Conservation (phyloP, 1,139 yeast species). For the Chernovozyma aurita region DNA sequence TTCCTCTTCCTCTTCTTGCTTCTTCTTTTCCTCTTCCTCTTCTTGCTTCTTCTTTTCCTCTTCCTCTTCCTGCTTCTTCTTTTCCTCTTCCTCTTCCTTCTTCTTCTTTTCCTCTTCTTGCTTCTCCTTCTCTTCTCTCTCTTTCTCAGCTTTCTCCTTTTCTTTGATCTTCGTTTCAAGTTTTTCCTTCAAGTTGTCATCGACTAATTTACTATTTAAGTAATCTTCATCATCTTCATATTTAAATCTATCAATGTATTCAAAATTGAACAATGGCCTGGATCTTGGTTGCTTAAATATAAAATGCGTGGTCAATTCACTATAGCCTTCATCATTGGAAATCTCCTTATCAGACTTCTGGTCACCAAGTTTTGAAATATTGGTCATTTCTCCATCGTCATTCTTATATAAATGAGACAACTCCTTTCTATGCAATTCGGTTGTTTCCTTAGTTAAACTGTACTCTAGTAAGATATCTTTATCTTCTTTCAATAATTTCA, state of each 20-base stretch:
- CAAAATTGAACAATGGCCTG: conserved; percentile 21
- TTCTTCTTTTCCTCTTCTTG: background rate
- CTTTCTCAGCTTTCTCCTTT: background rate
- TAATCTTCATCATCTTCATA: conserved; percentile 8
- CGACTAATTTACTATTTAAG: background rate
- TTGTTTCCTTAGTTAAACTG: conserved; percentile 24
- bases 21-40: background rate
- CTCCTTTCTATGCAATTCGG: conserved; percentile 26
- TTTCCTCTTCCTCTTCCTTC: conserved; percentile 1
- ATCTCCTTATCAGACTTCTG: conserved; percentile 13
- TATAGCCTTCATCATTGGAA: conserved; percentile 13
- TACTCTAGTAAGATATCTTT: conserved; percentile 27
- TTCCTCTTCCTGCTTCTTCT: background rate
- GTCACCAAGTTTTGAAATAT: conserved; percentile 14
- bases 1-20: background rate
- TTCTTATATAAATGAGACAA: conserved; percentile 19
- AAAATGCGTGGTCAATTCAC: conserved; percentile 15
- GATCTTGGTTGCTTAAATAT: conserved; percentile 19
- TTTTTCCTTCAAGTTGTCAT: background rate
- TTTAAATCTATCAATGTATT: conserved; percentile 18
- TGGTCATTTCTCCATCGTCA: conserved; percentile 16
- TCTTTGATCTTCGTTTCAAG: background rate
- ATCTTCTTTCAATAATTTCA: conserved; percentile 19
- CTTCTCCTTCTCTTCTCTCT: conserved; percentile 1
- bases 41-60: background rate